phyloP scores from a whole-genome alignment of 441 rosid genomes.

The Biscutella laevigata region DNA sequence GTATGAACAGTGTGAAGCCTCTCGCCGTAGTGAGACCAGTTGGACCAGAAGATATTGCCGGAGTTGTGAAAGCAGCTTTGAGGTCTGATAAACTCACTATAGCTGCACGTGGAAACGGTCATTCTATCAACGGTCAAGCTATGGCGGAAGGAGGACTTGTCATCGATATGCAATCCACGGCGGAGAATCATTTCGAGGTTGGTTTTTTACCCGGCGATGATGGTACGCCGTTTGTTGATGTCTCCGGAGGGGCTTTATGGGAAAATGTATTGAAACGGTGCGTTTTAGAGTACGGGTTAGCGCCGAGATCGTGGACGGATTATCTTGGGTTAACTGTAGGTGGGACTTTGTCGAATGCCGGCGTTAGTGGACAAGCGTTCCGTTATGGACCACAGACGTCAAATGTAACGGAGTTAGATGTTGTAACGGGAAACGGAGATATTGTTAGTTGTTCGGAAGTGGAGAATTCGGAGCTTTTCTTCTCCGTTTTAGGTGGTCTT shows the following conservation, averaged over 20 bases:
- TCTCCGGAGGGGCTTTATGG: slow-evolving; percentile 94
- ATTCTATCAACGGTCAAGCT: slow-evolving; percentile 92
- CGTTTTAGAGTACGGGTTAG: slow-evolving; percentile 39
- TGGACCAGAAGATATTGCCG: slow-evolving; percentile 55
- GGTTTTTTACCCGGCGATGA: not conserved
- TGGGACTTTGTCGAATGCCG: slow-evolving; percentile 92
- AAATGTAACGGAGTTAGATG: slow-evolving; percentile 81
- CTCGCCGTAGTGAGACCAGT: slow-evolving; percentile 52
- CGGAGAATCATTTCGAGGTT: slow-evolving; percentile 35
- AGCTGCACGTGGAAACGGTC: slow-evolving; percentile 93
- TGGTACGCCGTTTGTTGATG: slow-evolving; percentile 36
- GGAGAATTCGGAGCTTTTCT: slow-evolving; percentile 56
- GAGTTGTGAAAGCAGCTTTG: slow-evolving; percentile 39
- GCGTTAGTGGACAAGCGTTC: slow-evolving; percentile 90
- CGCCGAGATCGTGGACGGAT: slow-evolving; percentile 95
- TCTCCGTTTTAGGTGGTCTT: slow-evolving; percentile 68
- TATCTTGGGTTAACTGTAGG: slow-evolving; percentile 79
- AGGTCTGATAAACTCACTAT: slow-evolving; percentile 58
- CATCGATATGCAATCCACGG: slow-evolving; percentile 63
- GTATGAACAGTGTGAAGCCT: slow-evolving; percentile 48
- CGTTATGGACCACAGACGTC: slow-evolving; percentile 80
- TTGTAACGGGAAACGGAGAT: slow-evolving; percentile 73
- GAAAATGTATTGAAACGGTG: slow-evolving; percentile 57
- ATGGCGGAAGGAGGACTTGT: slow-evolving; percentile 75
- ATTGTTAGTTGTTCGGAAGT: slow-evolving; percentile 43